These are phyloP conservation scores for Orbilia blumenaviensis DNA, from an alignment of 2,329 filamentous ascomycete genomes.

Conservation along the genomic window DNA sequence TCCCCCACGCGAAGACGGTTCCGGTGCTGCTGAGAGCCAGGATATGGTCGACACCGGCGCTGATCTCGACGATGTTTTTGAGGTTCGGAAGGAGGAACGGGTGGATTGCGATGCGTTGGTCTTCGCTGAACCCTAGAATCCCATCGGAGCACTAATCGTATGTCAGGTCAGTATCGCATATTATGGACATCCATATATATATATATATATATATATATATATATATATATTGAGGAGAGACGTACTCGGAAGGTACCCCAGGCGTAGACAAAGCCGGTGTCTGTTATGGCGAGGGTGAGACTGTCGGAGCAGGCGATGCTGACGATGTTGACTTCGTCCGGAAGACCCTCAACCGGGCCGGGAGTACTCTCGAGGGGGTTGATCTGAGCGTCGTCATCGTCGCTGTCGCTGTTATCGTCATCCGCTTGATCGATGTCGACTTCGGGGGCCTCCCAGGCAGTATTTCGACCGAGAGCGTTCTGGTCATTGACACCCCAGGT, in stretches of 20 bases:
- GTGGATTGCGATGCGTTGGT: slow-evolving; percentile 65
- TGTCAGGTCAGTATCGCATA: not conserved
- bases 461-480: slow-evolving; percentile 79
- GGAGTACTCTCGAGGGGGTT: slow-evolving; percentile 79
- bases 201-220: slow-evolving; percentile 8
- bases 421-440: slow-evolving; percentile 69
- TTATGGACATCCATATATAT: not conserved
- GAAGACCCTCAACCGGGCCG: slow-evolving; percentile 69
- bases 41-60: slow-evolving; percentile 70
- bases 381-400: slow-evolving; percentile 66
- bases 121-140: slow-evolving; percentile 71
- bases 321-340: slow-evolving; percentile 70
- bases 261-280: slow-evolving; percentile 78
- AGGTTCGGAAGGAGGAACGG: slow-evolving; percentile 69
- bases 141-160: slow-evolving; percentile 70
- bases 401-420: slow-evolving; percentile 61
- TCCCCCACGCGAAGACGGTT: slow-evolving; percentile 72
- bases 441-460: slow-evolving; percentile 72
- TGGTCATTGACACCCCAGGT: slow-evolving; percentile 92
- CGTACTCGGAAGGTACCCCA: slow-evolving; percentile 82
- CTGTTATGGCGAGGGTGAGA: slow-evolving; percentile 78
- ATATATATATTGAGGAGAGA: slow-evolving; percentile 36
- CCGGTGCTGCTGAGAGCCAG: slow-evolving; percentile 69
- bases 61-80: slow-evolving; percentile 71
- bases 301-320: slow-evolving; percentile 78